Conservation (phyloP, 1,139 yeast genomes). For the Kodamaea arcana region DNA sequence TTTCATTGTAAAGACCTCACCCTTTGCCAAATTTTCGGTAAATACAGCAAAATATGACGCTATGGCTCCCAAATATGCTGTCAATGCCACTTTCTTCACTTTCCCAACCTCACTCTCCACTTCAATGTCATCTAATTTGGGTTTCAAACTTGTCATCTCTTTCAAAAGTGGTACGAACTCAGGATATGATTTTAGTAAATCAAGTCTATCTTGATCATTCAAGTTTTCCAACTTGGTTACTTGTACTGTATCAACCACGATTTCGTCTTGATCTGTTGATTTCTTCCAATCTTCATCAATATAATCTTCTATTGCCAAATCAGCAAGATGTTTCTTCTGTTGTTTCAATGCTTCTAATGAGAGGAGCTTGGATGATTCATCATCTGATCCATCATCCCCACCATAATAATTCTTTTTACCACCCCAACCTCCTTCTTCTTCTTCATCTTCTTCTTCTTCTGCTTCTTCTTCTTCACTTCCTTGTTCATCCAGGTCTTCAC, state of each 20-base stretch:
- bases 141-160: slow-evolving; percentile 53
- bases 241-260: slow-evolving; percentile 18
- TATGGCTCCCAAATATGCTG: slow-evolving; percentile 72
- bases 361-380: slow-evolving; percentile 72
- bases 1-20: slow-evolving; percentile 66
- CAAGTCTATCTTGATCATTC: slow-evolving; percentile 40
- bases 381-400: slow-evolving; percentile 75
- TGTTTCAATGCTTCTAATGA: slow-evolving; percentile 86
- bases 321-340: slow-evolving; percentile 80
- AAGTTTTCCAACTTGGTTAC: slow-evolving; percentile 30
- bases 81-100: slow-evolving; percentile 63
- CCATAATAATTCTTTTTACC: slow-evolving; percentile 68
- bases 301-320: slow-evolving; percentile 76
- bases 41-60: slow-evolving; percentile 74
- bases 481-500: slow-evolving; percentile 22
- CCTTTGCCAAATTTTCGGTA: slow-evolving; percentile 48
- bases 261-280: slow-evolving; percentile 28
- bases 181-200: slow-evolving; percentile 63
- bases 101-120: slow-evolving; percentile 31
- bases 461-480: slow-evolving; percentile 39
- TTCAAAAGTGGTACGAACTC: slow-evolving; percentile 75
- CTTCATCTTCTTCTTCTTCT: slow-evolving; percentile 47
- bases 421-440: slow-evolving; percentile 76
- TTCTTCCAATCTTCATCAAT: slow-evolving; percentile 75
- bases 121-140: slow-evolving; percentile 29